Conservation (phyloP, 1,284 basidiomycete genomes). For the Agaricales sp. region DNA sequence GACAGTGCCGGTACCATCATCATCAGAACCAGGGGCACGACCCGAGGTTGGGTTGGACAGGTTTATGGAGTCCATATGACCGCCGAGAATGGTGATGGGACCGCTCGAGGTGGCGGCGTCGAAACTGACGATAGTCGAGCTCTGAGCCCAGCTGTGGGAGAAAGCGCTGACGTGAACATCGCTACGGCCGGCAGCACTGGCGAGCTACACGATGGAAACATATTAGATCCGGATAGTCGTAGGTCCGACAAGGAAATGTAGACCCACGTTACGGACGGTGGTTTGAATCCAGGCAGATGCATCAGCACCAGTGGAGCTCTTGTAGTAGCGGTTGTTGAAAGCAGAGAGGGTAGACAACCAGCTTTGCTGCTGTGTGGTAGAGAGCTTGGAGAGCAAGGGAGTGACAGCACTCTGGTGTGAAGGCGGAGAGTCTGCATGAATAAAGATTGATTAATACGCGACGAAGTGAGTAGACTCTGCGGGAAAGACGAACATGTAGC, state of each 20-base stretch:
- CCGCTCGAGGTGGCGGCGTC: slow-evolving; percentile 17
- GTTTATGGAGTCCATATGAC: slow-evolving; percentile 60
- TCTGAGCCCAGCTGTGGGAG: background rate
- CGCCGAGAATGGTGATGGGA: slow-evolving; percentile 46
- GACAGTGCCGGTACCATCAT: slow-evolving; percentile 65
- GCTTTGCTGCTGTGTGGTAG: slow-evolving; percentile 28
- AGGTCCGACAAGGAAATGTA: slow-evolving; percentile 10
- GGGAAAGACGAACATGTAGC: slow-evolving; percentile 17
- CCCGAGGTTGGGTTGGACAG: slow-evolving; percentile 26
- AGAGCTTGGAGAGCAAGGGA: slow-evolving; percentile 28
- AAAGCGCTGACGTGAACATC: background rate
- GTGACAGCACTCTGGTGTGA: slow-evolving; percentile 27
- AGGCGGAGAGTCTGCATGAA: slow-evolving; percentile 22
- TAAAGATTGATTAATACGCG: slow-evolving; percentile 5
- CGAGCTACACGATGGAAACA: background rate
- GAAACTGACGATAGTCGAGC: background rate
- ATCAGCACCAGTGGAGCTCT: slow-evolving; percentile 23
- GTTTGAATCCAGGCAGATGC: slow-evolving; percentile 15
- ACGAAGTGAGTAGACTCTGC: background rate
- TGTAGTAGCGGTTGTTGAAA: slow-evolving; percentile 38
- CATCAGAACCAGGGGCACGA: slow-evolving; percentile 56
- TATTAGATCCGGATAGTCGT: background rate
- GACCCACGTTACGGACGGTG: slow-evolving; percentile 13
- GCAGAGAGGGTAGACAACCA: slow-evolving; percentile 26
- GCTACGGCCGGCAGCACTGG: background rate